These are phyloP conservation scores for Ocimum tenuiflorum DNA, from an alignment of 257 asterid genomes.

Conservation along the genomic window DNA sequence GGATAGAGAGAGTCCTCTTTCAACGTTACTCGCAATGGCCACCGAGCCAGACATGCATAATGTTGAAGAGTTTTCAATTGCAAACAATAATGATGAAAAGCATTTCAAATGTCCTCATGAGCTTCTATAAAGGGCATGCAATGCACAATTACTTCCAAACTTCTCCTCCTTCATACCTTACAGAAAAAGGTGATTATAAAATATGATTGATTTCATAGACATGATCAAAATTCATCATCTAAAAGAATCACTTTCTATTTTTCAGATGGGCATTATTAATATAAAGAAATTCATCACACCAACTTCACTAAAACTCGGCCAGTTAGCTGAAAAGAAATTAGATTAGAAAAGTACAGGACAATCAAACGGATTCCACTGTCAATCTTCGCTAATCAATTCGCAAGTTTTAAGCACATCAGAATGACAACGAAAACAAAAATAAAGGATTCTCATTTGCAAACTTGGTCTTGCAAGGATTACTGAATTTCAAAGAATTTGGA, in stretches of 20 bases:
- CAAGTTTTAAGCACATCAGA: background rate
- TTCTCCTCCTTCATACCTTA: slow-evolving; percentile 15
- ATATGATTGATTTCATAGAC: background rate
- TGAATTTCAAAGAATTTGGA: background rate
- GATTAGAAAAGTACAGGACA: background rate
- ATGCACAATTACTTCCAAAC: background rate
- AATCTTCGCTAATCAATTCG: background rate
- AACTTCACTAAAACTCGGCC: background rate
- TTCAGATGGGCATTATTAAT: background rate
- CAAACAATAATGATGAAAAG: slow-evolving; percentile 21
- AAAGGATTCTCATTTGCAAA: background rate
- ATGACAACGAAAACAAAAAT: background rate
- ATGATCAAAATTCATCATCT: background rate
- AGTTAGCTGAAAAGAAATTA: background rate
- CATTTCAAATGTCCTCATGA: slow-evolving; percentile 24
- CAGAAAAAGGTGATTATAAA: background rate
- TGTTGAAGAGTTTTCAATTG: slow-evolving; percentile 35
- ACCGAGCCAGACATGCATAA: slow-evolving; percentile 93
- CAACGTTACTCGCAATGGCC: slow-evolving; percentile 50
- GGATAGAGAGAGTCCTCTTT: slow-evolving; percentile 47
- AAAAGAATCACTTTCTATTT: background rate
- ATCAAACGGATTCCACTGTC: background rate
- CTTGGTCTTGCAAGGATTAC: background rate
- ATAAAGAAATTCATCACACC: background rate
- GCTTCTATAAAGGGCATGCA: slow-evolving; percentile 17